phyloP scores from a whole-genome alignment of 23 red algal species.

The Agarophyton chilense region DNA sequence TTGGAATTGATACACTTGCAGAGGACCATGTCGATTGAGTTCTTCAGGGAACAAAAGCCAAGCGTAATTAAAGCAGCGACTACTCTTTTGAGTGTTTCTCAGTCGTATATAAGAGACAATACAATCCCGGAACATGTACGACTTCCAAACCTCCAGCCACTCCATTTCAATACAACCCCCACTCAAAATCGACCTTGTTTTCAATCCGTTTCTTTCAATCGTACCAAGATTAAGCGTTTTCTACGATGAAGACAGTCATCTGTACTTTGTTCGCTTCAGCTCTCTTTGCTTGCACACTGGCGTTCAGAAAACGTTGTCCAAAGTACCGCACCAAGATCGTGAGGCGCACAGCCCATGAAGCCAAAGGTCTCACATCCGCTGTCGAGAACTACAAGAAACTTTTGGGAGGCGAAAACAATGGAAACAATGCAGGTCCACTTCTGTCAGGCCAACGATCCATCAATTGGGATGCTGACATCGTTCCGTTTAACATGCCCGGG shows the following conservation, averaged over 20 bases:
- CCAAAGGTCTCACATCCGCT: background rate
- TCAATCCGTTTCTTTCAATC: no score
- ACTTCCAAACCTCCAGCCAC: no score
- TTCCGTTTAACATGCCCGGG: constrained; percentile 73
- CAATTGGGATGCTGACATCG: constrained; percentile 76
- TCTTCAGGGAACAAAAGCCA: no score
- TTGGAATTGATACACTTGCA: no score
- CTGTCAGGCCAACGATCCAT: constrained; percentile 14
- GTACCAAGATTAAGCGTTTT: background rate
- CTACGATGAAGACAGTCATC: background rate
- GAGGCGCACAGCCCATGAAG: background rate
- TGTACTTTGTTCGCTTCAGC: background rate
- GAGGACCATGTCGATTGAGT: no score
- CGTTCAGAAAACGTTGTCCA: background rate
- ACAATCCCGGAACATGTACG: no score
- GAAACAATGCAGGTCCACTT: constrained; percentile 9
- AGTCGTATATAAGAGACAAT: no score
- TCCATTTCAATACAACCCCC: no score
- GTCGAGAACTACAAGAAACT: background rate
- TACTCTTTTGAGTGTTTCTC: no score
- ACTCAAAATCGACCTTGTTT: no score
- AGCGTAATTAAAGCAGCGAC: no score
- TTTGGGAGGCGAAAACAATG: constrained; percentile 36
- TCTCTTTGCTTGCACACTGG: background rate
- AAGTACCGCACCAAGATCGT: background rate